A percentile compares a stretch with the other conserved stretches of the same genome.
Conservation (phyloP, 1,284 basidiomycete species). For the Serendipita sp. region DNA sequence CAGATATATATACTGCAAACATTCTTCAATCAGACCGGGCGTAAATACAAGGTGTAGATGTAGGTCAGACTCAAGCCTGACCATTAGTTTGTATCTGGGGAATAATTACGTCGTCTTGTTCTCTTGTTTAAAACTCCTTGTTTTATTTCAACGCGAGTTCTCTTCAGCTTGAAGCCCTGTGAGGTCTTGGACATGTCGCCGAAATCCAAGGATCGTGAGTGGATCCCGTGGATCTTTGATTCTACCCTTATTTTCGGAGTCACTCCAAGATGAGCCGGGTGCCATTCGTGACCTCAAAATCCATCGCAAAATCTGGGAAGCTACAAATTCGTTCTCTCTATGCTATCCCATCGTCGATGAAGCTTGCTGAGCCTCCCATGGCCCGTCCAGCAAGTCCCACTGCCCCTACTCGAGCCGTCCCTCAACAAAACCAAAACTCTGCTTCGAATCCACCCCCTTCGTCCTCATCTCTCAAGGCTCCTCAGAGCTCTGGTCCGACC, state of each 20-base stretch:
- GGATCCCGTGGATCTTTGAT: background rate
- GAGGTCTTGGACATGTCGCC: background rate
- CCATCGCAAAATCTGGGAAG: slow-evolving; percentile 1
- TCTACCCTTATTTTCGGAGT: background rate
- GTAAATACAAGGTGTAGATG: slow-evolving; percentile 64
- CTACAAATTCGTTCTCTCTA: slow-evolving; percentile 1
- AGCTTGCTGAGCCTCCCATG: background rate
- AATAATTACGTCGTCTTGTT: too few relatives aligned
- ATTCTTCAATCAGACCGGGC: slow-evolving; percentile 81
- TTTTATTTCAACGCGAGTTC: background rate
- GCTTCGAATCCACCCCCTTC: background rate
- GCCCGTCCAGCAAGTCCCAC: background rate
- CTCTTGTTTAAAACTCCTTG: background rate
- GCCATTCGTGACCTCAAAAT: background rate
- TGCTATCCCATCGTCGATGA: background rate
- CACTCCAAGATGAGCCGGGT: background rate
- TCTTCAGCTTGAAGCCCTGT: background rate
- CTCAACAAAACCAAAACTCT: slow-evolving; percentile 2
- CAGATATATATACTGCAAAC: slow-evolving; percentile 86
- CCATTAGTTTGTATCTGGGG: background rate
- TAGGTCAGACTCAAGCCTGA: background rate
- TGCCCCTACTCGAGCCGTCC: background rate
- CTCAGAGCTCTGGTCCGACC: background rate
- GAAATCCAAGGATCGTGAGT: background rate
- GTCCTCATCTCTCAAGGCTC: background rate